A percentile compares a stretch with the other conserved stretches of the same genome.
These are phyloP conservation scores for Lablab purpureus DNA, from an alignment of 306 rosid species.

Conservation along the genomic window DNA sequence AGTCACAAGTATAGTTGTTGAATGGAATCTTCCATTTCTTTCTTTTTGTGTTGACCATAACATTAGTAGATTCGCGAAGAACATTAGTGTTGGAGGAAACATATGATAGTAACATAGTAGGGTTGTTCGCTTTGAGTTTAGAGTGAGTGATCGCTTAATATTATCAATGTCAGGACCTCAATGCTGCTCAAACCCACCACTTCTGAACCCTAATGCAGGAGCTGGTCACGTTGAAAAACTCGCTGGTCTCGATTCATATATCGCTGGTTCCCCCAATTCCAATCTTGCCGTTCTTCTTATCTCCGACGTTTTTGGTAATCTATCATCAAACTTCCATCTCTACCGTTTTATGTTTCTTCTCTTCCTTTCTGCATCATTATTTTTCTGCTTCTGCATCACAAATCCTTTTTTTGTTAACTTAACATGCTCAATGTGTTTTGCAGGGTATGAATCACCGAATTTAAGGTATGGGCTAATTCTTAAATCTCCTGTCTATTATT, in stretches of 20 bases:
- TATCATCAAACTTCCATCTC: not conserved
- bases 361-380: not conserved
- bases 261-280: constrained; percentile 65
- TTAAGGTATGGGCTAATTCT: constrained; percentile 56
- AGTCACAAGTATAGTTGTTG: no score
- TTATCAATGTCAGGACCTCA: constrained; percentile 10
- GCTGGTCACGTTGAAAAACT: constrained; percentile 65
- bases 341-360: not conserved
- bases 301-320: constrained; percentile 60
- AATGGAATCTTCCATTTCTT: no score
- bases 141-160: not conserved
- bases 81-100: no score
- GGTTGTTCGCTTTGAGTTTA: no score
- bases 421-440: constrained; percentile 34
- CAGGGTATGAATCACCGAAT: constrained; percentile 82
- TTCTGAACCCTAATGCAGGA: constrained; percentile 60
- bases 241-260: constrained; percentile 60
- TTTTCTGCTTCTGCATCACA: not conserved
- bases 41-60: no score
- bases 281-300: constrained; percentile 59
- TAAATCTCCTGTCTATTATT: not conserved
- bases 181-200: constrained; percentile 45
- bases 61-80: no score
- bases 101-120: no score
- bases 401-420: constrained; percentile 31